Evolutionary conservation across 164 flowering plant genomes (phyloP).

Genomic region (Piper longum): DNA sequence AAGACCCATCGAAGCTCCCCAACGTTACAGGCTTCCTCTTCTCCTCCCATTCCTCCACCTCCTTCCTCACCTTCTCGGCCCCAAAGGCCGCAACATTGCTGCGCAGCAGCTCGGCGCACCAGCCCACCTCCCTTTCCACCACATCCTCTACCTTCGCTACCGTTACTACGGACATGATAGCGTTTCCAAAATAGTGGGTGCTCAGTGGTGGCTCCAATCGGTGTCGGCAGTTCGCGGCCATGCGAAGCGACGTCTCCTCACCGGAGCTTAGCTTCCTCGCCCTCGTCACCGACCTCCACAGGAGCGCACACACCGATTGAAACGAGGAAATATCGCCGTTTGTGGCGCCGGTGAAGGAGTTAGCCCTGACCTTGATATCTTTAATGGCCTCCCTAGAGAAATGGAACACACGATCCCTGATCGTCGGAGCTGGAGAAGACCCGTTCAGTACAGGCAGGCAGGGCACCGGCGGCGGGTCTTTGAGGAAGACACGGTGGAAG

Average conservation of each 20-base stretch:
- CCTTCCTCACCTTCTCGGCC: slow-evolving; percentile 28
- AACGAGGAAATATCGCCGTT: slow-evolving; percentile 63
- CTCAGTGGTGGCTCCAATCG: slow-evolving; percentile 19
- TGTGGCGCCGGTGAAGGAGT: slow-evolving; percentile 12
- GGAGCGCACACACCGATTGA: slow-evolving; percentile 64
- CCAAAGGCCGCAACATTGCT: slow-evolving; percentile 39
- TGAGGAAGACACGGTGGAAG: slow-evolving; percentile 37
- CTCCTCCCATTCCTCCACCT: slow-evolving; percentile 55
- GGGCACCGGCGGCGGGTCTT: slow-evolving; percentile 49
- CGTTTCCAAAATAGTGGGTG: too few relatives aligned
- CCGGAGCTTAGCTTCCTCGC: slow-evolving; percentile 20
- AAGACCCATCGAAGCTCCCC: slow-evolving; percentile 60
- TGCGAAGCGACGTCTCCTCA: slow-evolving; percentile 55
- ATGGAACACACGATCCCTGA: slow-evolving; percentile 14
- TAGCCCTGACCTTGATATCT: slow-evolving; percentile 45
- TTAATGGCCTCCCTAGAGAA: slow-evolving; percentile 49
- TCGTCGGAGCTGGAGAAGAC: slow-evolving; percentile 39
- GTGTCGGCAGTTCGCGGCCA: slow-evolving; percentile 88
- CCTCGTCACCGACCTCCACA: slow-evolving; percentile 33
- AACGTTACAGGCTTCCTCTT: slow-evolving; percentile 55
- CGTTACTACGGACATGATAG: too few relatives aligned
- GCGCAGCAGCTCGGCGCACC: slow-evolving; percentile 19
- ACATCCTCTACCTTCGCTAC: too few relatives aligned
- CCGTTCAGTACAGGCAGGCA: slow-evolving; percentile 46
- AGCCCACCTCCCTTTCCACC: slow-evolving; percentile 17